These are phyloP conservation scores for Galerina marginata DNA, from an alignment of 768 basidiomycete genomes.

Conservation along the genomic window DNA sequence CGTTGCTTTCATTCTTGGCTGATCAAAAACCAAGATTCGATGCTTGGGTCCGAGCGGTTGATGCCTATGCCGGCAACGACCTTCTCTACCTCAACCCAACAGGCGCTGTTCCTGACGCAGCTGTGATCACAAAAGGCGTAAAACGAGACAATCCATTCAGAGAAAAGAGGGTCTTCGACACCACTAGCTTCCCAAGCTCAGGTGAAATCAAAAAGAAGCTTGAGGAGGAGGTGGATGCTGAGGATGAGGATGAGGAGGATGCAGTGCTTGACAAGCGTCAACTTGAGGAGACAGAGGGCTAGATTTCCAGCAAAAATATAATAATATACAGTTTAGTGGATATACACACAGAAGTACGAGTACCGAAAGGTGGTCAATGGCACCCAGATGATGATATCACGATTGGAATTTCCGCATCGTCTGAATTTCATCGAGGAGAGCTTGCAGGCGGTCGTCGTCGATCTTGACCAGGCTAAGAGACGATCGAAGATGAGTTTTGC, in stretches of 20 bases:
- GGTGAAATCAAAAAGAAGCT: conserved; percentile 36
- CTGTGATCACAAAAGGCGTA: conserved; percentile 67
- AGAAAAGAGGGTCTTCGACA: conserved; percentile 72
- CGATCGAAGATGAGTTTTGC: not conserved
- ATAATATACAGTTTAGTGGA: conserved; percentile 18
- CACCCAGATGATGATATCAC: conserved; percentile 34
- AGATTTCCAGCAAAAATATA: conserved; percentile 12
- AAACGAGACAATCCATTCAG: conserved; percentile 65
- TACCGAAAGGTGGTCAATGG: not conserved
- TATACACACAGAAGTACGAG: conserved; percentile 5
- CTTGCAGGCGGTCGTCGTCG: conserved; percentile 86
- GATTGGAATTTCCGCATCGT: conserved; percentile 91
- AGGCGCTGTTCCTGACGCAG: conserved; percentile 75
- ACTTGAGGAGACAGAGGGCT: conserved; percentile 62
- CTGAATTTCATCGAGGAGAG: conserved; percentile 85
- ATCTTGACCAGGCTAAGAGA: conserved; percentile 75
- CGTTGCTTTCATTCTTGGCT: not conserved
- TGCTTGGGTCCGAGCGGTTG: conserved; percentile 80
- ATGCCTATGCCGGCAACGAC: conserved; percentile 78
- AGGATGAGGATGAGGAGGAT: conserved; percentile 47
- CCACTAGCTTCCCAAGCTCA: conserved; percentile 53
- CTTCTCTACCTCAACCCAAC: conserved; percentile 77
- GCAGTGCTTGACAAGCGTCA: conserved; percentile 40
- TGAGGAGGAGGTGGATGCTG: conserved; percentile 44
- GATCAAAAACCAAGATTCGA: conserved; percentile 63